These are phyloP conservation scores for Cardiospermum halicacabum DNA, from an alignment of 345 rosid species.

Conservation along the genomic window DNA sequence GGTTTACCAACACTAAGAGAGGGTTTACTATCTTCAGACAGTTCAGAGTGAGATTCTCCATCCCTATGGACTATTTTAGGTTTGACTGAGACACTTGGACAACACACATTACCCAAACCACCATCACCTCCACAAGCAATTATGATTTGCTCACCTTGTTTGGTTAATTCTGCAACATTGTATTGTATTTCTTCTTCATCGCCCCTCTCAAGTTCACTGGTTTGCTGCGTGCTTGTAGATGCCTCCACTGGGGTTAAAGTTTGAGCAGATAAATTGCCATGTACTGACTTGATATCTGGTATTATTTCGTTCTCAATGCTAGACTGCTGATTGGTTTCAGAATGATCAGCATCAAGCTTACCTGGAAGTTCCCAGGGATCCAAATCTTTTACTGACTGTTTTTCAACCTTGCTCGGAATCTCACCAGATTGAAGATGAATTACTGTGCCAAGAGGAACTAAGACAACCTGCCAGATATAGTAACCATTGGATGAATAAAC, in stretches of 20 bases:
- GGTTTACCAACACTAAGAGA: slow-evolving; percentile 46
- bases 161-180: slow-evolving; percentile 67
- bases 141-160: slow-evolving; percentile 58
- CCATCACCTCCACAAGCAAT: slow-evolving; percentile 87
- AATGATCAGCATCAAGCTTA: slow-evolving; percentile 37
- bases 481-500: slow-evolving; percentile 10
- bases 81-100: slow-evolving; percentile 36
- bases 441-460: slow-evolving; percentile 85
- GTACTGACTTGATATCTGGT: slow-evolving; percentile 16
- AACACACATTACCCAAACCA: slow-evolving; percentile 63
- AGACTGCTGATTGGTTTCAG: slow-evolving; percentile 20
- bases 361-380: slow-evolving; percentile 99
- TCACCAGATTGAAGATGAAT: slow-evolving; percentile 82
- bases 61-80: slow-evolving; percentile 21
- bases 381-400: slow-evolving; percentile 31
- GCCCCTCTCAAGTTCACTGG: slow-evolving; percentile 18
- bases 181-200: slow-evolving; percentile 42
- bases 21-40: slow-evolving; percentile 24
- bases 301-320: slow-evolving; percentile 10
- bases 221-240: slow-evolving; percentile 17
- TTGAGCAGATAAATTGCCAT: slow-evolving; percentile 6
- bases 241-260: slow-evolving; percentile 12
- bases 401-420: slow-evolving; percentile 44
- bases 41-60: slow-evolving; percentile 21
- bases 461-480: slow-evolving; percentile 46